Evolutionary conservation across 352 stramenopile genomes (phyloP), one percentile per base, ranked within the genome.

Genomic region (Phytophthora pini): DNA sequence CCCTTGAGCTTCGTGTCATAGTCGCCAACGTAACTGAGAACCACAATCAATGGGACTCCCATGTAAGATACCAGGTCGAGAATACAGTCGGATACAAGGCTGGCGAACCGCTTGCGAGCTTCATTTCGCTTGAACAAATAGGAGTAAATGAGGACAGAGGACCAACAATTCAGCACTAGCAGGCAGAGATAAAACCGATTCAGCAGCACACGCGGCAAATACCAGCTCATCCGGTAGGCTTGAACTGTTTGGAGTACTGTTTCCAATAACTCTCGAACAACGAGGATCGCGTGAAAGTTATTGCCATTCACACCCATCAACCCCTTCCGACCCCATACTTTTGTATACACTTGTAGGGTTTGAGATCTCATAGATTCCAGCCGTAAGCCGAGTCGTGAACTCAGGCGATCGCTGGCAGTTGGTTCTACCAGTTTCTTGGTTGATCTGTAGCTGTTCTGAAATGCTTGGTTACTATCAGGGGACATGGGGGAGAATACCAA

Each of bases 151-250:
- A 72, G 26, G 0, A 65, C 59, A 0, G 72, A 81, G 2, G 56
- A 59, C 59, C 54, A 74, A 13, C 70, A 75, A 39, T 78, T 78
- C 3, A 70, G n/a, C 10, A 67, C 47, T 8, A 78, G 31, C 0
- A 73, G 36, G n/a, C 17, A 46, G 7, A 70, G 29, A 51, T 74
- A 79, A 12, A 80, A 64, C 0, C 47, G 64, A 24, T 73, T 76
- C 3, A 79, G 39, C 15, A 65, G 47, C 12, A 36, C 49, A 5
- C 63, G 44, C 2, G 67, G 53, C 10, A 79, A 29, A 38, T 65
- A 56, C 27, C 49, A 56, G n/a, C 68, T 80, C 64, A 80, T 76
- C 9, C 58, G 62, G 45, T 76, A 80, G 5, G 71, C 74, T 50
- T 82, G 68, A 1, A 53, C 53, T 12, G 71, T 68, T 17, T 82